These are phyloP conservation scores for Alternaria conjuncta DNA, from an alignment of 2,329 filamentous ascomycete species.

Conservation along the genomic window DNA sequence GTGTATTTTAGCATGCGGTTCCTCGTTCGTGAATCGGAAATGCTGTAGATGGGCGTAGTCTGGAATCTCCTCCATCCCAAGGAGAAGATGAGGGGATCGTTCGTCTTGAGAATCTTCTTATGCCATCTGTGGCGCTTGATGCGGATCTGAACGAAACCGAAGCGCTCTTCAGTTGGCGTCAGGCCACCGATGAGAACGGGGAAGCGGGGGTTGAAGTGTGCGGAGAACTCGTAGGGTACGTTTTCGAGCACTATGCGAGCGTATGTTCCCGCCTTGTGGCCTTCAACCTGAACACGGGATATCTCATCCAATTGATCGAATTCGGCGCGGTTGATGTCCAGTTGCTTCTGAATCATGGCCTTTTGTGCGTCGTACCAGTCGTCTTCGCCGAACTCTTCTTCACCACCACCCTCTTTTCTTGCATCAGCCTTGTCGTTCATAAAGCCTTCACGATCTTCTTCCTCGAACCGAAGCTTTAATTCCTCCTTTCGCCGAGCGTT, in stretches of 20 bases:
- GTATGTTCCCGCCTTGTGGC: constrained; percentile 90
- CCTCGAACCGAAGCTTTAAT: constrained; percentile 90
- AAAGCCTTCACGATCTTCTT: constrained; percentile 97
- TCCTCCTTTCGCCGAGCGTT: constrained; percentile 95
- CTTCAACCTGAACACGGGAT: constrained; percentile 84
- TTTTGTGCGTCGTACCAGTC: constrained; percentile 99
- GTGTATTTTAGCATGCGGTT: constrained; percentile 99
- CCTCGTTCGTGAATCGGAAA: constrained; percentile 88
- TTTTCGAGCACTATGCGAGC: constrained; percentile 87
- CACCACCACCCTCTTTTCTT: constrained; percentile 69
- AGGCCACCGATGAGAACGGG: constrained; percentile 92
- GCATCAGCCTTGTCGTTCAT: constrained; percentile 85
- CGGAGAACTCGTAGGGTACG: constrained; percentile 89
- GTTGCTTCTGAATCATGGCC: constrained; percentile 90
- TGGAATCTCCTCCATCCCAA: constrained; percentile 97
- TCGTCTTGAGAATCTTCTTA: constrained; percentile 98
- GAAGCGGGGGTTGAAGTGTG: constrained; percentile 78
- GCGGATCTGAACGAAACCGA: constrained; percentile 91
- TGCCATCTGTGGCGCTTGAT: constrained; percentile 99
- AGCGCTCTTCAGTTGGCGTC: constrained; percentile 90
- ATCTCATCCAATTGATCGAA: constrained; percentile 86
- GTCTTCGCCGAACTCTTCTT: constrained; percentile 90
- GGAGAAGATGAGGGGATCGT: constrained; percentile 96
- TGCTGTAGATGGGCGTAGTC: constrained; percentile 89
- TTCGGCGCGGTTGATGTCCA: constrained; percentile 95